Conservation (phyloP, 2,329 filamentous ascomycete species). For the Aspergillus oerlinghausenensis region DNA sequence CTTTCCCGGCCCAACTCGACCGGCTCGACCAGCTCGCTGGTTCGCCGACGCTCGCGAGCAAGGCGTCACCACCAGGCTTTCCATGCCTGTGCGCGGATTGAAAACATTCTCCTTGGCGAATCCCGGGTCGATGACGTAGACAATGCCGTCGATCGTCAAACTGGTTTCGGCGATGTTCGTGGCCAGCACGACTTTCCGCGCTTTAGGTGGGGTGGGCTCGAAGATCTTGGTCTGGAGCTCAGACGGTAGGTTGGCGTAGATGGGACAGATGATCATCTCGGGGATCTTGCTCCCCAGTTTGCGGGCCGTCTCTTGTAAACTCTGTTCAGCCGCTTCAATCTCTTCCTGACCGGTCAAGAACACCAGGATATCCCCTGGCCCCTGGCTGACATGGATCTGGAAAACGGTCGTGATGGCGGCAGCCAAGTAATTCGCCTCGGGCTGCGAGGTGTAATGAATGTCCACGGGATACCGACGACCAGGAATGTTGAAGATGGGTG, state of each 20-base stretch:
- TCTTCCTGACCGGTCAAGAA: constrained; percentile 96
- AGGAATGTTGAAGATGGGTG: constrained; percentile 91
- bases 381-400: constrained; percentile 86
- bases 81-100: constrained; percentile 88
- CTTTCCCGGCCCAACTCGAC: constrained; percentile 86
- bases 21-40: constrained; percentile 86
- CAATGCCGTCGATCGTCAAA: constrained; percentile 92
- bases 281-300: constrained; percentile 81
- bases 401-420: constrained; percentile 91
- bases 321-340: constrained; percentile 81
- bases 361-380: constrained; percentile 82
- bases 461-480: constrained; percentile 85
- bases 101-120: constrained; percentile 95
- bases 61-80: constrained; percentile 82
- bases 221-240: constrained; percentile 93
- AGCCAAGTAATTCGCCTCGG: constrained; percentile 88
- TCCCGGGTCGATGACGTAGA: constrained; percentile 92
- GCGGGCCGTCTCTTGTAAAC: constrained; percentile 76
- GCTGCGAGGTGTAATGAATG: constrained; percentile 83
- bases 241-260: constrained; percentile 88
- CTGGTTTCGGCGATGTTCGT: constrained; percentile 97
- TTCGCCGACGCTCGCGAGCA: constrained; percentile 90
- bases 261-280: constrained; percentile 85
- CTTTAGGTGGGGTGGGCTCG: constrained; percentile 78
- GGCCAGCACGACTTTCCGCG: constrained; percentile 85